Evolutionary conservation across 352 stramenopile species (phyloP).

Genomic region (Phytophthora chlamydospora): DNA sequence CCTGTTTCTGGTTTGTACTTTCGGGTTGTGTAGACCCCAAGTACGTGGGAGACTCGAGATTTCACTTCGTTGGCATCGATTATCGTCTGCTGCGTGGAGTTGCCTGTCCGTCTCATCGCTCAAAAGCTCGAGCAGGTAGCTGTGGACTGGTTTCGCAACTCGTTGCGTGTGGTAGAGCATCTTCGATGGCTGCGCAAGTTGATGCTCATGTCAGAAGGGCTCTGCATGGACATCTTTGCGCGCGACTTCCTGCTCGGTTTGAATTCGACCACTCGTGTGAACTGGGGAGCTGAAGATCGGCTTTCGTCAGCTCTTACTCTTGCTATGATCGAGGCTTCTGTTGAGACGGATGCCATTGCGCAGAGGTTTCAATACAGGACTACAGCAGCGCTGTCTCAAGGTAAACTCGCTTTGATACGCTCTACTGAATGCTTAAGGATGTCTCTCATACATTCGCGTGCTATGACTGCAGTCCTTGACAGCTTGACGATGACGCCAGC

Average conservation of each 20-base stretch:
- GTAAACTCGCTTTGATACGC: constrained; percentile 20
- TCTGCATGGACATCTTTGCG: constrained; percentile 77
- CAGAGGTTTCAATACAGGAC: constrained; percentile 59
- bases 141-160: constrained; percentile 46
- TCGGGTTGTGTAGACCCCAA: constrained; percentile 14
- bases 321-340: constrained; percentile 62
- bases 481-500: constrained; percentile 43
- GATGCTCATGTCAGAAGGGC: constrained; percentile 74
- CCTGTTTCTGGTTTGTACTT: background rate
- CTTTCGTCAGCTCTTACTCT: constrained; percentile 59
- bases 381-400: constrained; percentile 40
- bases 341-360: constrained; percentile 23
- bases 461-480: constrained; percentile 37
- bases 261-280: constrained; percentile 46
- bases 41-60: constrained; percentile 3
- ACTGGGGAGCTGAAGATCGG: constrained; percentile 51
- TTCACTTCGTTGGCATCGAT: constrained; percentile 56
- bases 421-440: background rate
- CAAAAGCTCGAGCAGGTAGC: constrained; percentile 55
- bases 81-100: constrained; percentile 43
- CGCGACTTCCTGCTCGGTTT: constrained; percentile 60
- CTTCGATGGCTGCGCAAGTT: constrained; percentile 67
- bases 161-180: constrained; percentile 53
- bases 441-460: background rate
- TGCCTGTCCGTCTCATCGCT: constrained; percentile 45